Base-by-base conservation (phyloP, 148 eudicot genomes). In the Spergularia bocconei region DNA sequence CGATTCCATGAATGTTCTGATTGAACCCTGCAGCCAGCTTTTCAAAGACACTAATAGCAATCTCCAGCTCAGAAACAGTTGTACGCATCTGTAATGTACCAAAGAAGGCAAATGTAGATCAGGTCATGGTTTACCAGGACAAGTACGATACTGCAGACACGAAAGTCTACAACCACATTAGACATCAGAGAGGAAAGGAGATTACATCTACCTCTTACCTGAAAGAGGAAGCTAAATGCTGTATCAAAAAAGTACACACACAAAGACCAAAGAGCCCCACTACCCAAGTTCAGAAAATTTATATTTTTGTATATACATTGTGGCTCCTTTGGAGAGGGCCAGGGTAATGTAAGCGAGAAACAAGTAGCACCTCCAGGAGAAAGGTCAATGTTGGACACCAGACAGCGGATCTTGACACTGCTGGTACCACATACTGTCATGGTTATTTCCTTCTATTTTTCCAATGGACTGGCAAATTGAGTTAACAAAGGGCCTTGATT, bases 11-110 rank as follows among this genome's bases (percentile, higher is more conserved):
- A 74, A 85, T 85, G 17, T 95, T 92, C 70, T 86, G 89, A 73
- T 87, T 85, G 58, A 94, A 93, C 75, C 88, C 87, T 41, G 91
- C 85, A 77, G 98, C 90, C 63, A 95, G 82, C 76, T 90, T 89
- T 81, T 93, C 88, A 87, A 95, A 95, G 58, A 95, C 67, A 50
- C 97, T 89, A 79, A 95, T 90, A 41, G 98, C 98, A 83, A 88
- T 92, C 82, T 86, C 84, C 61, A 92, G 87, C 87, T 95, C 98
- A 10, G 88, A 81, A 75, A 95, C 95, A 13, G 97, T 87, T 62
- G 95, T 75, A 41, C 97, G 96, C 83, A 90, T 92, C 98, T 95
- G 77, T 39, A 38, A 76, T 23, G 75, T 38, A 47, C 56, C 17
- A 62, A 23, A 54, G 63, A 55, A 55, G 21, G 44, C 41, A 65